Evolutionary conservation across 1,139 yeast species (phyloP).

Genomic region (Debaryomyces robertsiae): DNA sequence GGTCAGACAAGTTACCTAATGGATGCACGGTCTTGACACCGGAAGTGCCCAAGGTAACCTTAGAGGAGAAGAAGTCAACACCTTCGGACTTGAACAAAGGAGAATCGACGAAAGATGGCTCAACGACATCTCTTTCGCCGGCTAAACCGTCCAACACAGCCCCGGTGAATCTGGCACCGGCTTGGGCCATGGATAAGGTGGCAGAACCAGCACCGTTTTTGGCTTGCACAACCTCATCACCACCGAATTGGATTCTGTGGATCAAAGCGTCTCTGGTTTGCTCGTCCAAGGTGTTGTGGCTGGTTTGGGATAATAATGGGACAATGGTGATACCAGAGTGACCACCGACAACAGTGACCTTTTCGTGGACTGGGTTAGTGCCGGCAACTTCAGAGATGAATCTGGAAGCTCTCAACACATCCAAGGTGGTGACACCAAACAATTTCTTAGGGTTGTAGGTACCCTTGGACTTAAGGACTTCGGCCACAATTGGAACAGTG

Average conservation of each 20-base stretch:
- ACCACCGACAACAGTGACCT: slow-evolving; percentile 90
- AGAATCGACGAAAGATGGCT: slow-evolving; percentile 54
- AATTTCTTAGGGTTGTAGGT: slow-evolving; percentile 77
- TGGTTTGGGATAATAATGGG: slow-evolving; percentile 75
- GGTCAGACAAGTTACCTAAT: slow-evolving; percentile 53
- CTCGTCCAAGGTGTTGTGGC: slow-evolving; percentile 49
- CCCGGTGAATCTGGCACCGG: slow-evolving; percentile 80
- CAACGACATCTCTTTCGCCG: slow-evolving; percentile 51
- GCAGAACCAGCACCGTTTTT: slow-evolving; percentile 95
- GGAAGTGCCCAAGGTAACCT: slow-evolving; percentile 57
- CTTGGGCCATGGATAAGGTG: slow-evolving; percentile 95
- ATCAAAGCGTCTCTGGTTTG: slow-evolving; percentile 69
- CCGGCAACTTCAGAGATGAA: slow-evolving; percentile 63
- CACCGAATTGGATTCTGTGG: slow-evolving; percentile 93
- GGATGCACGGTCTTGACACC: slow-evolving; percentile 63
- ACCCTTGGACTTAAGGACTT: slow-evolving; percentile 74
- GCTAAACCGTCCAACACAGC: slow-evolving; percentile 59
- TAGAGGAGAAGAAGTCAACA: slow-evolving; percentile 64
- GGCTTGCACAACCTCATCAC: slow-evolving; percentile 96
- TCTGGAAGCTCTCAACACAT: slow-evolving; percentile 85
- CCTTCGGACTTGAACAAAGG: slow-evolving; percentile 52
- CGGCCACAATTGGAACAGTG: slow-evolving; percentile 90
- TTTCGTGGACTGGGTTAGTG: slow-evolving; percentile 59
- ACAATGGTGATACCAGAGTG: slow-evolving; percentile 96
- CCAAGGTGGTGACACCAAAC: slow-evolving; percentile 92